Evolutionary conservation across 2,329 filamentous ascomycete species (phyloP).

Genomic region (Cadophora sp.): DNA sequence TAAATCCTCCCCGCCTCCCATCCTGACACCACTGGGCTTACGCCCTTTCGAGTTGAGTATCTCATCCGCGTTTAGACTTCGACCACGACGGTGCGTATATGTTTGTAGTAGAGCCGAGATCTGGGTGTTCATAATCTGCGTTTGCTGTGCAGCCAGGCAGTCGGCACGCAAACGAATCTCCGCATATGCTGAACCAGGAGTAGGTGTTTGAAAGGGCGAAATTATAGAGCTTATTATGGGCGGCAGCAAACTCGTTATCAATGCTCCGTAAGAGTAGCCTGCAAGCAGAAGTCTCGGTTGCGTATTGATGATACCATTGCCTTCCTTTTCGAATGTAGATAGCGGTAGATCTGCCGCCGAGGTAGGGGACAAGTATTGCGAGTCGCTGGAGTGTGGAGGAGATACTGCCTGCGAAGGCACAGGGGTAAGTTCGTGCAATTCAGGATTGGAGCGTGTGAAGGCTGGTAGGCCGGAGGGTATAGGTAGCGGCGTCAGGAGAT

Average conservation of each 20-base stretch:
- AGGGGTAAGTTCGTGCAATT: conserved; percentile 34
- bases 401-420: conserved; percentile 37
- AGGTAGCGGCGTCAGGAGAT: conserved; percentile 48
- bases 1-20: conserved; percentile 44
- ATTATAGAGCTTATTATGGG: conserved; percentile 51
- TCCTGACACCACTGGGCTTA: conserved; percentile 37
- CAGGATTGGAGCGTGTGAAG: conserved; percentile 30
- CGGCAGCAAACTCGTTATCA: conserved; percentile 78
- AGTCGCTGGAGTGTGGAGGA: conserved; percentile 24
- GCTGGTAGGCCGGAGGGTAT: conserved; percentile 19
- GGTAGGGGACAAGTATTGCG: conserved; percentile 5
- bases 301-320: not conserved
- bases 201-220: conserved; percentile 61
- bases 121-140: conserved; percentile 34
- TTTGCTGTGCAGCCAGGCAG: conserved; percentile 70
- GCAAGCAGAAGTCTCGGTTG: conserved; percentile 62
- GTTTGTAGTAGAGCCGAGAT: conserved; percentile 30
- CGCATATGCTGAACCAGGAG: conserved; percentile 63
- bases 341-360: conserved; percentile 6
- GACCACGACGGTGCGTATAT: conserved; percentile 24
- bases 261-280: conserved; percentile 91
- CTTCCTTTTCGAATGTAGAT: conserved; percentile 6
- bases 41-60: conserved; percentile 29
- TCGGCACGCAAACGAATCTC: conserved; percentile 75
- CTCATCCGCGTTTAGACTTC: conserved; percentile 33